Base-by-base conservation (phyloP, 2,329 filamentous ascomycete genomes). In the Alternaria alternata region DNA sequence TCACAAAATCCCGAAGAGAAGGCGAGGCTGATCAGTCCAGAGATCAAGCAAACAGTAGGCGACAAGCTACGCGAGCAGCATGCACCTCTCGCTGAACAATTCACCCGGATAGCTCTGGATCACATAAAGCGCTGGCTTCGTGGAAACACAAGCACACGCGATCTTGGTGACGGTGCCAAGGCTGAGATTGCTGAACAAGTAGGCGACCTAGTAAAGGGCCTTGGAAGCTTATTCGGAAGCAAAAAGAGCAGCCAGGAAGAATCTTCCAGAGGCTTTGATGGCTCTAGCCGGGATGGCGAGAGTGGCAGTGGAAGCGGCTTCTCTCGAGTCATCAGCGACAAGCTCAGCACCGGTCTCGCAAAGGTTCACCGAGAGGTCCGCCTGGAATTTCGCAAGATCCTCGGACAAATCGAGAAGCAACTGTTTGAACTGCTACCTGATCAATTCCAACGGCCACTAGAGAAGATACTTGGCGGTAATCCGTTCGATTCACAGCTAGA, bases 101-200 rank as follows among this genome's bases (percentile, higher is more conserved):
- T 74, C 49, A 74, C 72, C 6, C 66, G 62, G 1, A 71, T 74
- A 22, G 72, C 72, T 0, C 54, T 74, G 8, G 72, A 73, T 7
- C 72, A 74, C 48, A 71, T 74, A 61, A 74, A 74, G 57, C 71
- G 72, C 48, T 74, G 72, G 72, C 61, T 74, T 9, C 69, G 72
- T 49, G 72, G 72, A 3, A 74, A 74, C 49, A 74, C 71, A 7
- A 74, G 69, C 41, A 65, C 70, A 1, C 70, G 72, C 4, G 72
- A 74, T 49, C 51, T 74, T 24, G 71, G 72, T 11, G 72, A 74
- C 30, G 72, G 72, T 30, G 69, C 71, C 2, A 74, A 71, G 49
- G 72, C 66, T 20, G 72, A 74, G 59, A 71, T 75, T 39, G 67
- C 61, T 52, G 68, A 74, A 32, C 69, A 74, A 53, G 70, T 74